These are phyloP conservation scores for Blumeria hordei DNA, from an alignment of 2,329 filamentous ascomycete species.

Conservation along the genomic window DNA sequence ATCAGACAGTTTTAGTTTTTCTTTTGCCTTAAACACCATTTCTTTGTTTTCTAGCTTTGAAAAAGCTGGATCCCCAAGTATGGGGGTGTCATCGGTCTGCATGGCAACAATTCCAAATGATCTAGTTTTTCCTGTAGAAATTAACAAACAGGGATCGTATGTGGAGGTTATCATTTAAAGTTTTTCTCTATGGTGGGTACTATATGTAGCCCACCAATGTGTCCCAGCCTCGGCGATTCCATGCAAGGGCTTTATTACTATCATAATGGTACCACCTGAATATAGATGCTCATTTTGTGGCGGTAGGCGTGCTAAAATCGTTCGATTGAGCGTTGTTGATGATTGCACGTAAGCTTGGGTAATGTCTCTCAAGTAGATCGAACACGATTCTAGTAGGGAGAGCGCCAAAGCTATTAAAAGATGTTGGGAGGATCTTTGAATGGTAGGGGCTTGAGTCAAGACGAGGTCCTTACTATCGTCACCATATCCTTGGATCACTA, in stretches of 20 bases:
- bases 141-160: neutral
- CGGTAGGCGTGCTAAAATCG: neutral
- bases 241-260: neutral
- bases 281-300: neutral
- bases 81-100: neutral
- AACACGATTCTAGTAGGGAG: neutral
- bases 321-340: neutral
- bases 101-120: neutral
- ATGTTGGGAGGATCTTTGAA: constrained; percentile 1
- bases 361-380: neutral
- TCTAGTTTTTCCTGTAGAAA: neutral
- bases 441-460: neutral
- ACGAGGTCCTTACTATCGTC: neutral
- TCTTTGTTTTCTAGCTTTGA: neutral
- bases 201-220: neutral
- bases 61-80: neutral
- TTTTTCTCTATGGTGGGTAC: constrained; percentile 1
- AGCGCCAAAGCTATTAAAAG: neutral
- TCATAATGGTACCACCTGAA: neutral
- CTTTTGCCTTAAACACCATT: neutral
- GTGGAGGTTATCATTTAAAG: constrained; percentile 1
- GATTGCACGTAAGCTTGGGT: neutral
- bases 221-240: neutral
- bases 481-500: neutral
- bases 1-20: neutral